Conservation (phyloP, 805 yeast genomes). For the Kluyveromyces wickerhamii region DNA sequence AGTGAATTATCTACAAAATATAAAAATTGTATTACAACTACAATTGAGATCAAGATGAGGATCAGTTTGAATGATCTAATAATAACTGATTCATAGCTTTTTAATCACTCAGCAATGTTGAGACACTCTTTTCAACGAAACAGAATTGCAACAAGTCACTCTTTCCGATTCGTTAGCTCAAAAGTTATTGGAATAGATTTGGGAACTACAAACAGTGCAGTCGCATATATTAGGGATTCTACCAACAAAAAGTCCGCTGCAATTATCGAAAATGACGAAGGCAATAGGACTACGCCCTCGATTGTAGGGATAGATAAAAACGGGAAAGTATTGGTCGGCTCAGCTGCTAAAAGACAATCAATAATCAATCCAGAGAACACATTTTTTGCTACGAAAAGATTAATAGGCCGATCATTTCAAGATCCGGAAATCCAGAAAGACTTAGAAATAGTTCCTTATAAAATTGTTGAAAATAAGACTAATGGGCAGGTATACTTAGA, state of each 20-base stretch:
- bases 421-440: constrained; percentile 69
- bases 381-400: constrained; percentile 72
- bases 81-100: no score
- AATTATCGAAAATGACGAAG: constrained; percentile 67
- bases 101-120: no score
- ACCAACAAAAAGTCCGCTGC: constrained; percentile 53
- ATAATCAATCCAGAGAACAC: constrained; percentile 69
- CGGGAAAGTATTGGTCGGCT: constrained; percentile 48
- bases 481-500: constrained; percentile 67
- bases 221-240: constrained; percentile 40
- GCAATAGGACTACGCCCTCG: constrained; percentile 73
- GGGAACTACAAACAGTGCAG: constrained; percentile 85
- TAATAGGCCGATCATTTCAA: constrained; percentile 63
- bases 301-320: constrained; percentile 56
- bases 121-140: neutral
- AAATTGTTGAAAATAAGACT: constrained; percentile 42
- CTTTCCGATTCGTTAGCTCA: constrained; percentile 10
- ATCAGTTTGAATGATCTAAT: no score
- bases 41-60: no score
- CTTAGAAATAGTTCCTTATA: constrained; percentile 52
- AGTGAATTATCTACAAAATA: no score
- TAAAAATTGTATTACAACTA: no score
- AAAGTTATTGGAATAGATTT: constrained; percentile 70
- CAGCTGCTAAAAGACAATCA: constrained; percentile 71
- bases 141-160: neutral